Conservation (phyloP, 2,329 filamentous ascomycete species). For the Cryphonectria nitschkei region DNA sequence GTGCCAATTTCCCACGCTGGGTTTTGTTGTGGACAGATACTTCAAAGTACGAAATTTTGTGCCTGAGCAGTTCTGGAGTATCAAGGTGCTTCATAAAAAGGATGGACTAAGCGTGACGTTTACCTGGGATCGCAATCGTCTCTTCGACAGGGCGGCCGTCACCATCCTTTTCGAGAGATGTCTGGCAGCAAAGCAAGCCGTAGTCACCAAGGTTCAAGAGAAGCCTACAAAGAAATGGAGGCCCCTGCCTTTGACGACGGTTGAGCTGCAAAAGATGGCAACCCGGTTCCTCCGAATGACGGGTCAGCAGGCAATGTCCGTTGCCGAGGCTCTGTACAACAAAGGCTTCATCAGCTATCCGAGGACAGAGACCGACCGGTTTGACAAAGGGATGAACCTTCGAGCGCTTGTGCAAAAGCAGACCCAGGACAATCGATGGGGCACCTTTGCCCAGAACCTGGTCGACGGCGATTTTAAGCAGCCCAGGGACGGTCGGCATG, state of each 20-base stretch:
- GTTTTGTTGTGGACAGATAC: constrained; percentile 96
- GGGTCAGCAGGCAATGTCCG: constrained; percentile 85
- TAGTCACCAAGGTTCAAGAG: constrained; percentile 82
- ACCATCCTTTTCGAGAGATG: constrained; percentile 86
- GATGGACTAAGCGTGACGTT: constrained; percentile 83
- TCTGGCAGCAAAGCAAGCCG: constrained; percentile 73
- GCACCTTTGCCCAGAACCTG: constrained; percentile 75
- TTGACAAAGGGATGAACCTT: constrained; percentile 87
- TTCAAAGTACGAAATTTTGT: constrained; percentile 93
- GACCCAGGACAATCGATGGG: constrained; percentile 76
- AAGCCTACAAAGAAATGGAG: constrained; percentile 95
- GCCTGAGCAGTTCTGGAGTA: constrained; percentile 89
- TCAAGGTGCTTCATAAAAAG: constrained; percentile 79
- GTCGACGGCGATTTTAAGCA: constrained; percentile 77
- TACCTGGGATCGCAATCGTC: constrained; percentile 76
- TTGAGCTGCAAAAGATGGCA: constrained; percentile 95
- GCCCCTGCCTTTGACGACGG: constrained; percentile 89
- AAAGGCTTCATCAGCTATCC: constrained; percentile 98
- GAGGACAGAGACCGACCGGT: constrained; percentile 94
- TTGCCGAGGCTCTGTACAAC: constrained; percentile 87
- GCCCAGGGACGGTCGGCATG: constrained; percentile 81
- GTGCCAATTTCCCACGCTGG: constrained; percentile 95
- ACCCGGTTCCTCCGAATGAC: constrained; percentile 88
- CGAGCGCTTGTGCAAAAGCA: constrained; percentile 82
- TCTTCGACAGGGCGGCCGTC: constrained; percentile 86